These are phyloP conservation scores for Carex littledalei DNA, from an alignment of 176 grass and related monocot genomes.

Conservation along the genomic window DNA sequence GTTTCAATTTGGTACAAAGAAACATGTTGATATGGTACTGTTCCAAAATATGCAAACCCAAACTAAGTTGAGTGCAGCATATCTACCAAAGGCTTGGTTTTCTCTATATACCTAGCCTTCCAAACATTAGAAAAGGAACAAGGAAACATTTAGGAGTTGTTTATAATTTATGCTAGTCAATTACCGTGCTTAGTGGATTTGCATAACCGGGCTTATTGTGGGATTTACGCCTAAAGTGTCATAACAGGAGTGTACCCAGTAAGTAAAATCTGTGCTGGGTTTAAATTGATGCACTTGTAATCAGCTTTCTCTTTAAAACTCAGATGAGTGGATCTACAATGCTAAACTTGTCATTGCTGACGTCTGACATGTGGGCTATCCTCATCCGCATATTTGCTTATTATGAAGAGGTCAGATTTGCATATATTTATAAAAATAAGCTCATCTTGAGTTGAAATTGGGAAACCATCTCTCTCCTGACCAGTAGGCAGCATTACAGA, in stretches of 20 bases:
- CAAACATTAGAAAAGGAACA: not conserved
- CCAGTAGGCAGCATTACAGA: not conserved
- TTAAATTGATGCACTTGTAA: not conserved
- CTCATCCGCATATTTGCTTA: slow-evolving; percentile 59
- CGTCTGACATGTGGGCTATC: slow-evolving; percentile 71
- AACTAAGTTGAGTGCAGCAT: not conserved
- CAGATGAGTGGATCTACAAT: slow-evolving; percentile 71
- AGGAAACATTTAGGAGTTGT: not conserved
- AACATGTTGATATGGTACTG: not conserved
- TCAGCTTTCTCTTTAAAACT: not conserved
- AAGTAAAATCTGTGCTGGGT: not conserved
- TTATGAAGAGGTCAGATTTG: slow-evolving; percentile 38
- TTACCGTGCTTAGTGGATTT: not conserved
- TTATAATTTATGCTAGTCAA: not conserved
- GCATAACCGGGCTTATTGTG: not conserved
- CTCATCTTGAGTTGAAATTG: not conserved
- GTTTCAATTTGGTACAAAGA: not conserved
- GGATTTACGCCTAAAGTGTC: not conserved
- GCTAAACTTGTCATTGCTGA: slow-evolving; percentile 66
- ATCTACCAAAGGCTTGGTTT: not conserved
- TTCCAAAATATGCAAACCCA: not conserved
- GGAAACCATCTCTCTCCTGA: not conserved
- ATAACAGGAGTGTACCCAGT: not conserved
- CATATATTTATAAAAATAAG: not conserved
- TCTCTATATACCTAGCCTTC: not conserved